Evolutionary conservation across 192 early-diverging fungal genomes (phyloP).

Genomic region (Podila epigama): DNA sequence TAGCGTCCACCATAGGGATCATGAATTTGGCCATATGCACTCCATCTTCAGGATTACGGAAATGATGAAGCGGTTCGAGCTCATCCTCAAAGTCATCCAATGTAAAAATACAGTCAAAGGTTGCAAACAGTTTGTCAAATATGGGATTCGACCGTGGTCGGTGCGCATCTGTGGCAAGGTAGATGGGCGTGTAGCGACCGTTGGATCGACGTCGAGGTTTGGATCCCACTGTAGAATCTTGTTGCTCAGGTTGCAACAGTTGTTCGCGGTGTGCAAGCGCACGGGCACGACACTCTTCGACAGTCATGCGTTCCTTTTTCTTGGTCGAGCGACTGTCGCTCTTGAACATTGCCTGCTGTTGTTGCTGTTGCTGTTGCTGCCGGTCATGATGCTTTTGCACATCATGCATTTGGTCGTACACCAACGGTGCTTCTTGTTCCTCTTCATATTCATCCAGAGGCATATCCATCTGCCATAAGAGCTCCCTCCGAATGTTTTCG

Average conservation of each 20-base stretch:
- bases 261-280: slow-evolving; percentile 21
- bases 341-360: not conserved
- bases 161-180: slow-evolving; percentile 61
- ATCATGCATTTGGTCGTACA: not conserved
- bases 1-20: slow-evolving; percentile 64
- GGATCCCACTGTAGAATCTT: not conserved
- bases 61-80: slow-evolving; percentile 31
- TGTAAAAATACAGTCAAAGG: slow-evolving; percentile 58
- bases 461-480: slow-evolving; percentile 42
- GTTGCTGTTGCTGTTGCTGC: not conserved
- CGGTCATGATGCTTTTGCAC: not conserved
- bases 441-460: not conserved
- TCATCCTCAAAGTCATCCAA: slow-evolving; percentile 56
- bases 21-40: slow-evolving; percentile 41
- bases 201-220: slow-evolving; percentile 28
- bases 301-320: slow-evolving; percentile 13
- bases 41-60: slow-evolving; percentile 45
- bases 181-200: slow-evolving; percentile 51
- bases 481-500: slow-evolving; percentile 36
- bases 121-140: slow-evolving; percentile 54
- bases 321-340: not conserved
- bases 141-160: slow-evolving; percentile 54
- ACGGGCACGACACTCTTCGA: slow-evolving; percentile 30
- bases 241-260: not conserved
- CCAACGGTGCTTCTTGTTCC: not conserved